Base-by-base conservation (phyloP, 2,329 filamentous ascomycete species). In the Samsoniella hepiali region DNA sequence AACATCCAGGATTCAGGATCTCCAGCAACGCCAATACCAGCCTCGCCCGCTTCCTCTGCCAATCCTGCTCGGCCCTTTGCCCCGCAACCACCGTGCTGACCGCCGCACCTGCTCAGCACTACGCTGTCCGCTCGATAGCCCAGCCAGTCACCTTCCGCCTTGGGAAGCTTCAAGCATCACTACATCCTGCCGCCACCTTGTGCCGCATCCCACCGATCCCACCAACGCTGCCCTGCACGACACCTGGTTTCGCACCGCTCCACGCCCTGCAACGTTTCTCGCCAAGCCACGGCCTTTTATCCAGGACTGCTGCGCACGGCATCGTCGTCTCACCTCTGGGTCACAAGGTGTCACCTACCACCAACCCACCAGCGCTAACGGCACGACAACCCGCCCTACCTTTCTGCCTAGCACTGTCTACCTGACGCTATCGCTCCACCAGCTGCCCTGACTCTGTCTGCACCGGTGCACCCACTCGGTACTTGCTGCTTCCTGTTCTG, bases 31-130 rank as follows among this genome's bases (percentile, higher is more conserved):
- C 17, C 57, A 38, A 47, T 29, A 38, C 13, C 34, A 59, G 45
- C 57, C 31, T 40, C 22, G 56, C 9, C 49, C n/a, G 47, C 38
- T 55, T 27, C 9, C 38, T 49, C 31, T 22, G n/a, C 34, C 36
- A 40, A 45, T 62, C 34, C 44, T 63, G 49, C 60, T 63, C 60
- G 60, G 60, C 44, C 60, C 53, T 63, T 54, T 63, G 51, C 60
- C 60, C 60, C 60, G 53, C 60, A 42, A 13, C 6, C 34, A 50
- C 36, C 27, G 47, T 62, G 60, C 60, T 63, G 60, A 63, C 60
- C 51, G 44, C 53, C 60, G 60, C 60, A 63, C 44, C 60, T 63
- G 60, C 60, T 57, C 60, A 63, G 59, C 42, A n/a, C 60, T 50
- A 56, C 51, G 29, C 42, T 38, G 38, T 29, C 34, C 29, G 32